A percentile compares a stretch with the other conserved stretches of the same genome.
Conservation (phyloP, 2,329 filamentous ascomycete species). For the Capronia coronata region DNA sequence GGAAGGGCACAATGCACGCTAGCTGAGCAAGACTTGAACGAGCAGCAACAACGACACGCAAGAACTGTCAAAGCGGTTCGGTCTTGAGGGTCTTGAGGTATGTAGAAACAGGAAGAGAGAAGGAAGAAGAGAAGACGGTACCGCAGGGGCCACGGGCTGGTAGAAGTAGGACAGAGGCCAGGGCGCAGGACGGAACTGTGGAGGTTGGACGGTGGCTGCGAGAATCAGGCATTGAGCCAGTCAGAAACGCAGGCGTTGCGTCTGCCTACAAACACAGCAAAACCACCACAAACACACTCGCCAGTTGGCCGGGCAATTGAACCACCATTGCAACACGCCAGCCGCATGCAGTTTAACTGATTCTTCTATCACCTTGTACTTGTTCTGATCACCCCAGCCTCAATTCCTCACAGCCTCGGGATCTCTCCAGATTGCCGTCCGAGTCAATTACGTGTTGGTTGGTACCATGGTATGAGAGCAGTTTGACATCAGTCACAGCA, state of each 20-base stretch:
- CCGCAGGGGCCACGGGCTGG: not conserved
- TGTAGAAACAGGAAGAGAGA: not conserved
- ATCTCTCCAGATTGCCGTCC: no score
- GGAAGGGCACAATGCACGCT: conserved; percentile 1
- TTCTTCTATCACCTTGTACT: not conserved
- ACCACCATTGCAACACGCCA: conserved; percentile 1
- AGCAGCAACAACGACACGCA: not conserved
- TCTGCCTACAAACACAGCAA: conserved; percentile 1
- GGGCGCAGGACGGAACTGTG: not conserved
- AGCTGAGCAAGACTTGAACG: conserved; percentile 4
- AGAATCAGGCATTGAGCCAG: not conserved
- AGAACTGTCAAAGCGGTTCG: not conserved
- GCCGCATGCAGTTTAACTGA: not conserved
- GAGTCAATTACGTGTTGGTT: no score
- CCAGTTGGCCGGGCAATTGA: conserved; percentile 4
- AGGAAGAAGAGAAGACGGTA: conserved; percentile 3
- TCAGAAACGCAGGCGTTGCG: not conserved
- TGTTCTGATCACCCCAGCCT: not conserved
- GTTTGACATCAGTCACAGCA: no score
- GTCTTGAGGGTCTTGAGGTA: not conserved
- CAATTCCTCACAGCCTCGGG: not conserved
- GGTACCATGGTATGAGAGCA: no score
- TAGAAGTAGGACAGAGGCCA: conserved; percentile 2
- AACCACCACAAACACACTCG: conserved; percentile 2
- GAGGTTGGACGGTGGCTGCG: not conserved